Evolutionary conservation across 2,329 filamentous ascomycete species (phyloP), one percentile per base, ranked within the genome.

Genomic region (Pseudofabraea citricarpa): DNA sequence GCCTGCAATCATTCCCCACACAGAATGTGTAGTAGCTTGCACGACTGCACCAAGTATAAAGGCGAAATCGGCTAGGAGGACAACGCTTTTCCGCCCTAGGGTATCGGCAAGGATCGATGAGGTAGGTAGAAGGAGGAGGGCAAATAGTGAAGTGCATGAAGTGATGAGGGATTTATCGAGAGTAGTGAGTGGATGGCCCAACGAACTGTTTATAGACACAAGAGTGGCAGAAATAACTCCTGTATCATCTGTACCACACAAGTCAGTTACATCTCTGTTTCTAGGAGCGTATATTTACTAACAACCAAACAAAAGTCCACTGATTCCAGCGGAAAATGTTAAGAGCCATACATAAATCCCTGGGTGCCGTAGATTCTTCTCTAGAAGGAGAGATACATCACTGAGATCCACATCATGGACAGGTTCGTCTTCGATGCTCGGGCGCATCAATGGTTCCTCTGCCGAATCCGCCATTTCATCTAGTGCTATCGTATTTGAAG

Each of bases 161-260:
- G 83, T 87, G 55, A 85, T 82, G 51, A 87, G 68, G 6, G 82
- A 85, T 61, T 83, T 87, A 62, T 85, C 81, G 55, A 83, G 64
- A 0, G 79, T 77, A 1, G 73, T 80, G 20, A 85, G 69, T 7
- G 69, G 62, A 36, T 73, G 74, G 44, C 66, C 60, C 23, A 85
- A 75, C 7, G 79, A 77, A 2, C 66, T 70, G 40, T 74, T 75
- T 50, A 85, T 74, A 2, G 80, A 82, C 36, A 86, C 77, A 26
- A 86, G 70, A 1, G 80, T 84, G 2, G 81, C 78, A 23, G 81
- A 85, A 44, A 86, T 83, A 13, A 85, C 82, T 37, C 82, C 59
- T 16, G 48, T 51, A 35, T 55, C 59, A 43, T 61, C 58, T 61
- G 13, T 27, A 19, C 8, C 12, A 4, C 18, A 16, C 12, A 6